Base-by-base conservation (phyloP, 768 basidiomycete species). In the Collybia nuda region DNA sequence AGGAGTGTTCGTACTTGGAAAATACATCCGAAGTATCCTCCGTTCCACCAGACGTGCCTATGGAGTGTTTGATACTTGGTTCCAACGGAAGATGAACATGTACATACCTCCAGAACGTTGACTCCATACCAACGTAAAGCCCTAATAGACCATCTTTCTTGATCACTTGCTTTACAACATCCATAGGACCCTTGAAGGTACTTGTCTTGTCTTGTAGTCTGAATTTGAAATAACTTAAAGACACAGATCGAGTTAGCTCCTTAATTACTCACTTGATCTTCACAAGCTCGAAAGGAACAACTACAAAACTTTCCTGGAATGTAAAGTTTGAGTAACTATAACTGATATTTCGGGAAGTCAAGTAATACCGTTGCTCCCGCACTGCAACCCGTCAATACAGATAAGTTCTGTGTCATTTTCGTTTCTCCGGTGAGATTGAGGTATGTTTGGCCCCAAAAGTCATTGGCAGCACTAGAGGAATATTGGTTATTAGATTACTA, bases 231-330 rank as follows among this genome's bases (percentile, higher is more conserved):
- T 14, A 11, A 32, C 2, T 6, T 6, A 11, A 11, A 11, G 14
- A 11, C 6, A 5, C 6, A 32, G 9, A 11, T 11, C 18, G 28
- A 26, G 24, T 21, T 18, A 14, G 18, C 22, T 24, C 17, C n/a
- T 39, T 36, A 15, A 22, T 11, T 11, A 61, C 67, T 12, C 50
- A 80, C 88, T 85, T 88, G 68, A 94, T 93, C 66, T 94, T 93
- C 47, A 94, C 91, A 19, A 93, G 82, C 68, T 99, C 97, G 61
- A 98, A 99, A 0, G 97, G 97, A 1, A 98, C 95, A 38, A 98
- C 90, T 26, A 93, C 87, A 61, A 98, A 84, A 56, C 88, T 90
- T 75, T 98, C 97, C 78, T 79, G 53, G 0, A 36, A 40, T 11
- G 23, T n/a, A 6, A 32, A 19, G 37, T 23, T 8, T 52, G 12